These are phyloP conservation scores for Auricularia sp. DNA, from an alignment of 768 basidiomycete genomes.

Conservation along the genomic window DNA sequence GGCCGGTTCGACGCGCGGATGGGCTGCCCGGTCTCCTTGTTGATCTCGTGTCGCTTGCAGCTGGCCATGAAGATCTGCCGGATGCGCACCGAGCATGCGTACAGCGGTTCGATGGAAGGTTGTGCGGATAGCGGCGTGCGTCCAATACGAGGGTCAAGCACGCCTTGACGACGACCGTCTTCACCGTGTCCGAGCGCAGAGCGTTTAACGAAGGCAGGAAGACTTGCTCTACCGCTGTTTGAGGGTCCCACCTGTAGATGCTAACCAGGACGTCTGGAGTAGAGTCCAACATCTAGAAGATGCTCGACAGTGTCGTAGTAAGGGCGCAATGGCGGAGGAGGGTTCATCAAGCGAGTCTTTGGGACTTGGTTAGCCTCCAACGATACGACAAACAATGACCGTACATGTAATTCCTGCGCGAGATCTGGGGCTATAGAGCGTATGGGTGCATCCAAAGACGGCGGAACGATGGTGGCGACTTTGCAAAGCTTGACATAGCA, in stretches of 20 bases:
- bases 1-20: constrained; percentile 2
- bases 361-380: constrained; percentile 12
- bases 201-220: constrained; percentile 62
- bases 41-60: not conserved
- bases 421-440: constrained; percentile 59
- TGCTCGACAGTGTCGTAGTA: constrained; percentile 61
- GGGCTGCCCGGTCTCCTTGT: not conserved
- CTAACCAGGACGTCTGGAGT: constrained; percentile 67
- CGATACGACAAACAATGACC: constrained; percentile 7
- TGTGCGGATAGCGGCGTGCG: constrained; percentile 26
- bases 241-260: constrained; percentile 59
- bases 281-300: constrained; percentile 65
- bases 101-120: constrained; percentile 5
- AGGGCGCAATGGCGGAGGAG: constrained; percentile 28
- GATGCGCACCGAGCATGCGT: not conserved
- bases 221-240: constrained; percentile 48
- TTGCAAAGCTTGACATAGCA: constrained; percentile 73
- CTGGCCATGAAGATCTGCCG: constrained; percentile 1
- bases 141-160: constrained; percentile 59
- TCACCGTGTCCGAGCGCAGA: constrained; percentile 72
- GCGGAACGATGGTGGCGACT: constrained; percentile 45
- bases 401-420: constrained; percentile 72
- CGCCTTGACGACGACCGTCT: constrained; percentile 67
- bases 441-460: constrained; percentile 51
- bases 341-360: constrained; percentile 21